Base-by-base conservation (phyloP, 768 basidiomycete species). In the Hydnomerulius pinastri region DNA sequence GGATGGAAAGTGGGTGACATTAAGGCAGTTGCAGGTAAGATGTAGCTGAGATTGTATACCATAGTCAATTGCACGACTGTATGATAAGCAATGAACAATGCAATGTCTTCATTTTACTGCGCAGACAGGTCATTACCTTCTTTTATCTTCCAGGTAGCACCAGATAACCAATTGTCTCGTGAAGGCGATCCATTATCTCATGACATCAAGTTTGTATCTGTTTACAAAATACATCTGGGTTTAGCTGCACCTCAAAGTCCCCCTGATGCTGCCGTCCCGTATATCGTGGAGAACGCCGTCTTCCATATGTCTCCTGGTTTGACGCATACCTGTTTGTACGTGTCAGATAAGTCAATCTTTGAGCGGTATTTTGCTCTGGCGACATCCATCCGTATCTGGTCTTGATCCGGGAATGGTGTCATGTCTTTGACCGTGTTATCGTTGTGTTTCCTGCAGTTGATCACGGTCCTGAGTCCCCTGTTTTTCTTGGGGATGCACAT, bases 281-380 rank as follows among this genome's bases (percentile, higher is more conserved):
- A 53, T 2, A 53, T 37, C 0, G 64, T 70, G 2, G 60, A 46
- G 17, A 71, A 70, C 0, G 62, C 57, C 0, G 59, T 64, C 24
- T 61, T 53, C 1, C 30, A 36, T 0, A 77, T 56, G 33, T 76
- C 69, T 4, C 65, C 59, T 0, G 50, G 28, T 0, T 48, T 38
- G 0, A 78, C 54, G 0, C 67, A 61, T 0, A 78, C 67, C 46
- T 79, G 77, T 48, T 78, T 69, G 52, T 75, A 79, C 0, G 74
- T 71, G 43, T 76, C 68, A 2, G 65, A 62, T 23, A 75, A 42
- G 43, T 79, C 71, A 4, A 79, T 71, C 29, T 74, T 76, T 2
- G 74, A 73, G 1, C 71, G 42, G 29, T 55, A 61, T 24, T 57
- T 64, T 0, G 57, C 68, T n/a, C 61, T 21, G 0, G 73, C 68